Conservation (phyloP, 2,329 filamentous ascomycete species). For the Corniculantispora saksenae region DNA sequence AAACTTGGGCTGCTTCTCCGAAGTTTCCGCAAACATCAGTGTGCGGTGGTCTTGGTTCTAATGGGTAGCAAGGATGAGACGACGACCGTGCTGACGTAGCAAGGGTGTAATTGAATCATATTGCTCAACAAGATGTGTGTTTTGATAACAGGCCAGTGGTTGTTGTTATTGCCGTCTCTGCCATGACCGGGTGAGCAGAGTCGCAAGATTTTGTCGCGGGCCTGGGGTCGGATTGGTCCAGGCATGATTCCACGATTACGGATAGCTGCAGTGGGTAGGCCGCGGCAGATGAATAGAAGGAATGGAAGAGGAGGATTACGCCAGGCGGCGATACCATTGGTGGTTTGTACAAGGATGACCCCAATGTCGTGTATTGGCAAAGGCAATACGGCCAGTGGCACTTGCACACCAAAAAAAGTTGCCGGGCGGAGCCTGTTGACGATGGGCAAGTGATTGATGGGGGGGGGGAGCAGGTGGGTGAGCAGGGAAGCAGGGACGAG, state of each 20-base stretch:
- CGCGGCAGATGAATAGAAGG: not conserved
- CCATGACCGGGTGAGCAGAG: not conserved
- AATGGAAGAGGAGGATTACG: not conserved
- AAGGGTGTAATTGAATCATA: not conserved
- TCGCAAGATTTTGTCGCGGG: not conserved
- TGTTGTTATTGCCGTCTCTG: not conserved
- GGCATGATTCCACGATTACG: not conserved
- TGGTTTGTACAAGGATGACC: not conserved
- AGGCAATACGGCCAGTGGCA: not conserved
- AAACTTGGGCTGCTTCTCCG: not conserved
- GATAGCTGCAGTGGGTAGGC: not conserved
- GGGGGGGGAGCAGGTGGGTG: not conserved
- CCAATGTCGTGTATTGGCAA: not conserved
- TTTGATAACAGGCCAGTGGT: not conserved
- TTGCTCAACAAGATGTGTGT: not conserved
- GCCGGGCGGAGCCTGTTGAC: not conserved
- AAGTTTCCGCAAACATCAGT: slow-evolving; percentile 1
- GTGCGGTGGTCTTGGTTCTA: not conserved
- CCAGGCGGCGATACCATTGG: not conserved
- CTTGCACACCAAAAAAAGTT: not conserved
- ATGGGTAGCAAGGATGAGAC: not conserved
- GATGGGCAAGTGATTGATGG: not conserved
- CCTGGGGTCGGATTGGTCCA: not conserved
- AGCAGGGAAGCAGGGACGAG: not conserved
- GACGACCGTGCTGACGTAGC: not conserved